Base-by-base conservation (phyloP, 108 stramenopile genomes). In the Nitzschia putrida region DNA sequence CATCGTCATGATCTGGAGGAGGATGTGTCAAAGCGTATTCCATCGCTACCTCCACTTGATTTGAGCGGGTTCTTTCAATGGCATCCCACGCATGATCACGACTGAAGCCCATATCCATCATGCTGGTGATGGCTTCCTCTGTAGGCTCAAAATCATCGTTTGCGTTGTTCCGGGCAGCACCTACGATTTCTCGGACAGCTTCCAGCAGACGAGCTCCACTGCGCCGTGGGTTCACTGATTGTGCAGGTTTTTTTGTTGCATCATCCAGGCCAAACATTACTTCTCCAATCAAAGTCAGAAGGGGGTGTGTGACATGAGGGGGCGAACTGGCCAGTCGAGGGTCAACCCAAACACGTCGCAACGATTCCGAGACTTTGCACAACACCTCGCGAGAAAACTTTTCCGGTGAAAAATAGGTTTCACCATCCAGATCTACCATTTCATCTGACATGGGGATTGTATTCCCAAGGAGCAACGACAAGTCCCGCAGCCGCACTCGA, bases 71-170 rank as follows among this genome's bases (percentile, higher is more conserved):
- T 40, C 68, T 72, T 34, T 90, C 83, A 34, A 97, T 69, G 10
- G 88, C 90, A 68, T 86, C 87, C 52, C 93, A 50, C 39, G 93
- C 88, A 69, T 94, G 89, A 53, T 94, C 94, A 39, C 95, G 85
- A 34, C 61, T 68, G 66, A 97, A 96, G 42, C 97, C 95, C 97
- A 97, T 95, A 57, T 96, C 97, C 38, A 67, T 64, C 12, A 97
- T 70, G 49, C 81, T 75, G 2, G 78, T 68, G 47, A 95, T 82
- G 39, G 86, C 65, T 25, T 86, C 89, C 57, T 96, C 96, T 55
- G 80, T 87, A 11, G 94, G 83, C 59, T 79, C 86, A 73, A 95
- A 93, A 29, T 66, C 59, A n/a, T 76, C 66, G 2, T 63, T 44
- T 38, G 34, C 16, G n/a, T 11, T 23, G 12, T 21, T 25, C 55